phyloP scores from a whole-genome alignment of 2,329 filamentous ascomycete species.

The Aschersonia sp. region DNA sequence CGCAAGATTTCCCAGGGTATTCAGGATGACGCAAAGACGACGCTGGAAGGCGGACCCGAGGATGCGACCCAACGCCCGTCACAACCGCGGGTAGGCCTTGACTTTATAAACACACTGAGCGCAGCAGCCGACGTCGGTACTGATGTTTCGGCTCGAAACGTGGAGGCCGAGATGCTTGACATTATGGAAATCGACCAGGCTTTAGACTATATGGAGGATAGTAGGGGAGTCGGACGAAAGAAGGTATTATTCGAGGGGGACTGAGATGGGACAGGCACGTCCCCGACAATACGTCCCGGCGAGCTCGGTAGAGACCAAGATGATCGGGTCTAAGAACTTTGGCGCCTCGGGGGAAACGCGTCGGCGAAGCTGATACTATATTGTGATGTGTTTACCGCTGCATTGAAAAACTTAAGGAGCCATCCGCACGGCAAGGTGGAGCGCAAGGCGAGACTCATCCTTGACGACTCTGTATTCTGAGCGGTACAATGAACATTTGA shows the following conservation, averaged over 20 bases:
- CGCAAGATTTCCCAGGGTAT: conserved; percentile 13
- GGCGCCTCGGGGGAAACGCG: no score
- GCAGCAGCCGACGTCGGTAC: conserved; percentile 37
- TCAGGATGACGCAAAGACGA: conserved; percentile 9
- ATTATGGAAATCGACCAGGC: conserved; percentile 51
- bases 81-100: conserved; percentile 24
- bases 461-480: conserved; percentile 65
- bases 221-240: conserved; percentile 31
- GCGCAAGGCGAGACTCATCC: conserved; percentile 62
- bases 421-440: conserved; percentile 57
- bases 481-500: conserved; percentile 38
- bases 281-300: conserved; percentile 7
- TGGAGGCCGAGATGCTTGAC: conserved; percentile 47
- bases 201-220: conserved; percentile 38
- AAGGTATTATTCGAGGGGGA: conserved; percentile 35
- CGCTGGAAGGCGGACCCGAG: conserved; percentile 6
- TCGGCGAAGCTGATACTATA: no score
- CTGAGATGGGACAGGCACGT: conserved; percentile 11
- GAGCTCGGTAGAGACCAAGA: no score
- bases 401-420: background rate
- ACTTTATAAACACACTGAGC: conserved; percentile 35
- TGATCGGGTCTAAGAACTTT: no score
- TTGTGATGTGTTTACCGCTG: background rate
- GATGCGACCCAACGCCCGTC: conserved; percentile 12
- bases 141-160: conserved; percentile 34